Percentiles rank a stretch among this genome's conserved stretches.
These are phyloP conservation scores for Clitopilus passeckerianus DNA, from an alignment of 768 basidiomycete genomes.

Conservation along the genomic window DNA sequence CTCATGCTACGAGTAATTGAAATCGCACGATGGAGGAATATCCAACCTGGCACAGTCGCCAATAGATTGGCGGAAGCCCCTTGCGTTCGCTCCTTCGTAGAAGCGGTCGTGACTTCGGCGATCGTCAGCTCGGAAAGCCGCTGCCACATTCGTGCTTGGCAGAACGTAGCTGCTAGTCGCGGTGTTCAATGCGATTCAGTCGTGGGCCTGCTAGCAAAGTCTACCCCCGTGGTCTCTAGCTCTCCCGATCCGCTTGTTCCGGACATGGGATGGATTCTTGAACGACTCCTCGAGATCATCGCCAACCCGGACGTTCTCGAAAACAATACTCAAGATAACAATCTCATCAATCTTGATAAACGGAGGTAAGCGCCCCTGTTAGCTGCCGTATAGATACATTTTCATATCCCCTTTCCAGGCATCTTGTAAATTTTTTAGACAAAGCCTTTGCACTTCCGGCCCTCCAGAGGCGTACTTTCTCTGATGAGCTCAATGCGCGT, in stretches of 20 bases:
- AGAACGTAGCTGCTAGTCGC: constrained; percentile 59
- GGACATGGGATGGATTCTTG: constrained; percentile 81
- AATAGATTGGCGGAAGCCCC: constrained; percentile 47
- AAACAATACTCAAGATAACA: constrained; percentile 43
- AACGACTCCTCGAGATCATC: constrained; percentile 76
- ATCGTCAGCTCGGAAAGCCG: constrained; percentile 76
- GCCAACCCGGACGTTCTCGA: constrained; percentile 68
- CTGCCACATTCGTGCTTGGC: constrained; percentile 76
- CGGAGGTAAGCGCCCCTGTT: constrained; percentile 48
- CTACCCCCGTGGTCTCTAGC: constrained; percentile 35
- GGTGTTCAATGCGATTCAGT: constrained; percentile 62
- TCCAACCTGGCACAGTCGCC: constrained; percentile 30
- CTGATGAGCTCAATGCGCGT: constrained; percentile 54
- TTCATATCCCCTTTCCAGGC: constrained; percentile 34
- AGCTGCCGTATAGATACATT: neutral
- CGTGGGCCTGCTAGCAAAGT: constrained; percentile 47
- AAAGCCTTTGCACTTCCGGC: constrained; percentile 43
- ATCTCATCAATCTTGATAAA: constrained; percentile 78
- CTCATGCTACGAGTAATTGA: constrained; percentile 68
- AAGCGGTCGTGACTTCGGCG: constrained; percentile 71
- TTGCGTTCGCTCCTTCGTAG: constrained; percentile 75
- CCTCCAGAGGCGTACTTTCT: constrained; percentile 36
- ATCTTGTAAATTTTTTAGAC: constrained; percentile 60
- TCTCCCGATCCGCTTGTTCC: constrained; percentile 54
- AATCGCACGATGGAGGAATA: constrained; percentile 59